Conservation (phyloP, 2,329 filamentous ascomycete species). For the Talaromyces islandicus region DNA sequence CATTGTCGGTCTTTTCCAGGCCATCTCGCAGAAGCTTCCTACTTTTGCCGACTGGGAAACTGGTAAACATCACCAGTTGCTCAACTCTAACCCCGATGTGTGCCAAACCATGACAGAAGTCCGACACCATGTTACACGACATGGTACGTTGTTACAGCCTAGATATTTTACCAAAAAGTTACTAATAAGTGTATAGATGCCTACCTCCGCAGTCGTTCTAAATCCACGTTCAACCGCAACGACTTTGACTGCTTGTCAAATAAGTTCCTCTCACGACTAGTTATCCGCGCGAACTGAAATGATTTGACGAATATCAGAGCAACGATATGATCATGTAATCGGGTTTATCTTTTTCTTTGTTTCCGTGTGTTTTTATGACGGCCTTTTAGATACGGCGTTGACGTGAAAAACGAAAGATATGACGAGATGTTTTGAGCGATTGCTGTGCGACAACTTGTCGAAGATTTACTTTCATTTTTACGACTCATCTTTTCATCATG, state of each 20-base stretch:
- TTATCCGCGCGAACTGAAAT: slow-evolving; percentile 79
- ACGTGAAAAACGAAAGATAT: slow-evolving; percentile 2
- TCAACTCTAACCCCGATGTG: slow-evolving; percentile 85
- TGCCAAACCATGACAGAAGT: slow-evolving; percentile 97
- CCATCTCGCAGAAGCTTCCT: slow-evolving; percentile 94
- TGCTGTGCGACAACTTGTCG: slow-evolving; percentile 1
- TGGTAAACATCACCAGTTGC: slow-evolving; percentile 78
- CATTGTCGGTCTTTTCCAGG: slow-evolving; percentile 93
- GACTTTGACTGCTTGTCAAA: slow-evolving; percentile 95
- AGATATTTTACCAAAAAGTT: slow-evolving; percentile 34
- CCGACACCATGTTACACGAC: slow-evolving; percentile 82
- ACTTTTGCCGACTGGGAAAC: slow-evolving; percentile 93
- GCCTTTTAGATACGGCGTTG: slow-evolving; percentile 8
- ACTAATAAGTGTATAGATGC: slow-evolving; percentile 53
- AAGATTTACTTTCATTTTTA: not conserved
- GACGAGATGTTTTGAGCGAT: slow-evolving; percentile 5
- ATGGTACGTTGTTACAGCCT: slow-evolving; percentile 61
- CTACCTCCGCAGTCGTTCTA: slow-evolving; percentile 74
- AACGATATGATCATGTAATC: slow-evolving; percentile 12
- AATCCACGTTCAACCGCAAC: slow-evolving; percentile 77
- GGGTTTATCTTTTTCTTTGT: slow-evolving; percentile 11
- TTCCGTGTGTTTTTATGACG: slow-evolving; percentile 6
- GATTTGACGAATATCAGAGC: slow-evolving; percentile 10
- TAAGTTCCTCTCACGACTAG: slow-evolving; percentile 94
- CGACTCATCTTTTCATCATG: not conserved